Conservation (phyloP, 306 rosid genomes). For the Trifolium subterraneum region DNA sequence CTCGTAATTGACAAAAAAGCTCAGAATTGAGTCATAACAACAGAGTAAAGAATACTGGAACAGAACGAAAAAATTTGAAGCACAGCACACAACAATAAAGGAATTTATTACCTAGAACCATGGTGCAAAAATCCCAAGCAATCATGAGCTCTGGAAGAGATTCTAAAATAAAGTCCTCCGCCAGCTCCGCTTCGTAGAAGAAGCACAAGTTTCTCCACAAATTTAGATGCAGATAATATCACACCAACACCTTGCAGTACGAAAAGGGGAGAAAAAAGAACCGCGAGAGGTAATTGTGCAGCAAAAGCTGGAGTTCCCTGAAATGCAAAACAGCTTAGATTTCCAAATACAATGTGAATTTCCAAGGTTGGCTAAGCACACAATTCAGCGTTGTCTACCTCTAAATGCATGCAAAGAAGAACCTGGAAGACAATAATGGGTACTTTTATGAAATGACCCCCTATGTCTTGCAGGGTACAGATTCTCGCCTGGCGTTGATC, state of each 20-base stretch:
- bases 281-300: slow-evolving; percentile 67
- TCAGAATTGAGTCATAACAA: slow-evolving; percentile 10
- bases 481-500: slow-evolving; percentile 64
- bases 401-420: slow-evolving; percentile 93
- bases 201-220: slow-evolving; percentile 81
- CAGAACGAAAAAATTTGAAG: slow-evolving; percentile 12
- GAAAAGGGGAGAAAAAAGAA: slow-evolving; percentile 86
- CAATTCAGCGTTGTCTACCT: slow-evolving; percentile 60
- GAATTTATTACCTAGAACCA: slow-evolving; percentile 83
- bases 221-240: slow-evolving; percentile 68
- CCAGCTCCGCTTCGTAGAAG: slow-evolving; percentile 71
- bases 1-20: background rate
- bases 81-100: slow-evolving; percentile 28
- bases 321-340: slow-evolving; percentile 48
- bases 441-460: slow-evolving; percentile 94
- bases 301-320: slow-evolving; percentile 88
- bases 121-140: slow-evolving; percentile 92
- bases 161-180: slow-evolving; percentile 72
- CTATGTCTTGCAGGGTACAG: slow-evolving; percentile 93
- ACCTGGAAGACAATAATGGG: slow-evolving; percentile 85
- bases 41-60: slow-evolving; percentile 7
- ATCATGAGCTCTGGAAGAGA: slow-evolving; percentile 77
- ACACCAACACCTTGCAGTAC: slow-evolving; percentile 84
- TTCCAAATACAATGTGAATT: slow-evolving; percentile 28
- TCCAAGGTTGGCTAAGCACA: slow-evolving; percentile 34